Evolutionary conservation across 441 rosid genomes (phyloP).

Genomic region (Bocquillonia castaneifolia): DNA sequence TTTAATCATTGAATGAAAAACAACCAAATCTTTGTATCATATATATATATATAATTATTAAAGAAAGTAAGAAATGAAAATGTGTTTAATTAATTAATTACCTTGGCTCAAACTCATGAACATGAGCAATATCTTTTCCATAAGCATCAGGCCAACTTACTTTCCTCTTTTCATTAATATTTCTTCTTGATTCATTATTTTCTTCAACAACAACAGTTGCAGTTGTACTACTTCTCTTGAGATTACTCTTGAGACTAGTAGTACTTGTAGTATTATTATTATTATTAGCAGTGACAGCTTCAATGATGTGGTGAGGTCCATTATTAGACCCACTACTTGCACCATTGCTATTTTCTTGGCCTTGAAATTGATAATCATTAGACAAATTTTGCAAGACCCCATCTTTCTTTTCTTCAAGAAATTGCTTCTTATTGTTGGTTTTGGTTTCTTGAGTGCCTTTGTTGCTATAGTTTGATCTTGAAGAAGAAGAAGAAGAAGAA

Average conservation of each 20-base stretch:
- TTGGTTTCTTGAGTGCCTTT: constrained; percentile 23
- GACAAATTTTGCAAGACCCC: constrained; percentile 27
- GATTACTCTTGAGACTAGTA: constrained; percentile 58
- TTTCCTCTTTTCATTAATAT: constrained; percentile 50
- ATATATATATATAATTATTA: no score
- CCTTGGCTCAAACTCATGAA: constrained; percentile 73
- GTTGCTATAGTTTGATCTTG: constrained; percentile 25
- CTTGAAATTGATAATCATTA: constrained; percentile 10
- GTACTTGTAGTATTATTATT: no score
- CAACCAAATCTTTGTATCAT: constrained; percentile 1
- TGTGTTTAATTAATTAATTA: no score
- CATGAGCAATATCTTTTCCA: constrained; percentile 72
- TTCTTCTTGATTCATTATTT: constrained; percentile 20
- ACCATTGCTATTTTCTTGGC: constrained; percentile 20
- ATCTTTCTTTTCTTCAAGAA: constrained; percentile 30
- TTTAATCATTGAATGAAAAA: not conserved
- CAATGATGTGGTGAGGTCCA: constrained; percentile 34
- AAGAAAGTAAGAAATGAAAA: no score
- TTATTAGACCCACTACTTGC: constrained; percentile 32
- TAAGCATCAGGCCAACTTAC: constrained; percentile 79
- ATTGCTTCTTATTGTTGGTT: constrained; percentile 28
- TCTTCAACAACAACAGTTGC: constrained; percentile 19
- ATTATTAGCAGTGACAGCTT: constrained; percentile 38
- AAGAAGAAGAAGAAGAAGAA: no score
- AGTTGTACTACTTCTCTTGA: constrained; percentile 37